These are phyloP conservation scores for Candida tunisiensis DNA, from an alignment of 1,139 yeast genomes.

Conservation along the genomic window DNA sequence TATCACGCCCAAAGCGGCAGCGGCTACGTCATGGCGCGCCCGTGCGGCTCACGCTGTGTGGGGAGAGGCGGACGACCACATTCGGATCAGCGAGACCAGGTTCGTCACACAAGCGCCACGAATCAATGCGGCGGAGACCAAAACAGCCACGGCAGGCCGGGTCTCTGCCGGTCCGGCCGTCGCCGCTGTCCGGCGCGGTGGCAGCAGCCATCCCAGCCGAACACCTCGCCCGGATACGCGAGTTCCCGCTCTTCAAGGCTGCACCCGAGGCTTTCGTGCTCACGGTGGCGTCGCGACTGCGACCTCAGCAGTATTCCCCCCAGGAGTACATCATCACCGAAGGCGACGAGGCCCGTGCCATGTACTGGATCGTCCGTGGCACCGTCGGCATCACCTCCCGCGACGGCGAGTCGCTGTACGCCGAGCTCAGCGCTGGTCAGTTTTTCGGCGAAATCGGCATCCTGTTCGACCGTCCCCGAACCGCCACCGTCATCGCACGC, in stretches of 20 bases:
- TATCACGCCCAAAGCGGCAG: no score
- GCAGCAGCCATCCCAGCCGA: slow-evolving; percentile 13
- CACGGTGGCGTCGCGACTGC: slow-evolving; percentile 40
- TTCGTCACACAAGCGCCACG: no score
- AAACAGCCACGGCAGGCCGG: no score
- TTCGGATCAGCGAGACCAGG: no score
- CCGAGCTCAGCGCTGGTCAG: slow-evolving; percentile 50
- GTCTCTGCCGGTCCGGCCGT: background rate
- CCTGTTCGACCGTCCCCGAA: slow-evolving; percentile 54
- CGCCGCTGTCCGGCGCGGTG: background rate
- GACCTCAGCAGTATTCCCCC: slow-evolving; percentile 43
- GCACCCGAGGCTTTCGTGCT: slow-evolving; percentile 51
- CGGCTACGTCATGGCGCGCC: no score
- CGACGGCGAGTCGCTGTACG: slow-evolving; percentile 60
- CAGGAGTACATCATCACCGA: slow-evolving; percentile 51
- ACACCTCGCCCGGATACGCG: slow-evolving; percentile 32
- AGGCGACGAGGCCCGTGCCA: slow-evolving; percentile 61
- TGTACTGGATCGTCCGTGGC: slow-evolving; percentile 70
- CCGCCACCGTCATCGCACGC: slow-evolving; percentile 65
- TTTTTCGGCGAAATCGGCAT: slow-evolving; percentile 73
- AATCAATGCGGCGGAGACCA: no score
- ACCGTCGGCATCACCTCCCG: slow-evolving; percentile 56
- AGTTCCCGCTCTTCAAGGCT: slow-evolving; percentile 43
- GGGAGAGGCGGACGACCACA: no score
- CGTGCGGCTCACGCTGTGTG: no score